Evolutionary conservation across 306 rosid genomes (phyloP), one percentile per base, ranked within the genome.

Genomic region (Phaseolus lunatus): DNA sequence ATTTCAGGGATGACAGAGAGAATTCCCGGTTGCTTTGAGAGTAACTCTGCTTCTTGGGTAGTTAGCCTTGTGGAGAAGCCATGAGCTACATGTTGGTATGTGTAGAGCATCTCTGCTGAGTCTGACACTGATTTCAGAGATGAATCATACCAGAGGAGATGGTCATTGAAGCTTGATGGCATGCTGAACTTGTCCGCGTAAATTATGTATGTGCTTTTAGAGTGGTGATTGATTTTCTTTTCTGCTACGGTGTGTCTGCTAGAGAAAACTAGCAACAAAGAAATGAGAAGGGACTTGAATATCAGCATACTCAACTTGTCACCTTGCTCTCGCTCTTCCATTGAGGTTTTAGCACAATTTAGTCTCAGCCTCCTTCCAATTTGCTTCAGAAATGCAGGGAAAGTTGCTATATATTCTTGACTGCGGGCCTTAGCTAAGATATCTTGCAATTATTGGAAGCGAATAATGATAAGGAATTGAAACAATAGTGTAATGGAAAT

Each of bases 61-160:
- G 97, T 88, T 31, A 94, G 88, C 83, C 90, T 89, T 18, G 98
- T 83, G 76, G 98, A 90, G 89, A 86, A 94, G 70, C 98, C 98
- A 27, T 92, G 95, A 72, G 86, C 81, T 70, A 87, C 86, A 39
- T 84, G 86, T 80, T 89, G 73, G 83, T 92, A 94, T 33, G 93
- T 86, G 78, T 94, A 94, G 22, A 94, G 44, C 89, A 88, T 90
- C 84, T 89, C 90, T 15, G 97, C 97, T 0, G 92, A 76, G 49
- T 85, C 86, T 22, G 98, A 88, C 22, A 89, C 91, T 5, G 93
- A 84, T 66, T 86, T 85, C 54, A 94, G 84, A 7, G 98, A 90
- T 19, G 97, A 86, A 62, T 78, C 90, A 45, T 87, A 95, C 98
- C 97, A 92, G 1, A 82, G 68, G 63, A 82, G 82, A 62, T 88